These are phyloP conservation scores for Knoxia roxburghii DNA, from an alignment of 257 asterid species.

Conservation along the genomic window DNA sequence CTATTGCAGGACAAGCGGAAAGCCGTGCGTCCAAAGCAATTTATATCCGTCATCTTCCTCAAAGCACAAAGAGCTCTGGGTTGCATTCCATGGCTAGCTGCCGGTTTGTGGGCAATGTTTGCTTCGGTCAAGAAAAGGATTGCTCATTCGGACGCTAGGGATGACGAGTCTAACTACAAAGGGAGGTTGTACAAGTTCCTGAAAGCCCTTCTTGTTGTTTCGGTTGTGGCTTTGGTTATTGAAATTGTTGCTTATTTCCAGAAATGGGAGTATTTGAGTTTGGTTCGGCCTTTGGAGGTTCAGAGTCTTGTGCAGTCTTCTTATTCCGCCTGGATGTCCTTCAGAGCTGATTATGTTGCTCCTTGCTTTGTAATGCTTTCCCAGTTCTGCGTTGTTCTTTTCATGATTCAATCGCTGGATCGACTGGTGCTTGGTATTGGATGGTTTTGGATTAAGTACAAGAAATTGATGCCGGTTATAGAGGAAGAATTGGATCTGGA, in stretches of 20 bases:
- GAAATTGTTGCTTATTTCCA: constrained; percentile 64
- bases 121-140: constrained; percentile 62
- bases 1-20: constrained; percentile 56
- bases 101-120: constrained; percentile 26
- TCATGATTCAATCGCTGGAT: constrained; percentile 75
- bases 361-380: constrained; percentile 54
- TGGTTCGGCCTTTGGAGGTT: constrained; percentile 67
- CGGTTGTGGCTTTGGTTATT: constrained; percentile 52
- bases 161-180: constrained; percentile 62
- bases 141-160: constrained; percentile 56
- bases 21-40: constrained; percentile 54
- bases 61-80: constrained; percentile 58
- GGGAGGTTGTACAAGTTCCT: constrained; percentile 67
- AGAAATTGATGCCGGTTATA: constrained; percentile 49
- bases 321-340: constrained; percentile 68
- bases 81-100: constrained; percentile 58
- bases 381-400: constrained; percentile 62
- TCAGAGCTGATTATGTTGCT: constrained; percentile 63
- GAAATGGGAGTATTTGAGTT: constrained; percentile 56
- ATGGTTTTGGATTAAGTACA: constrained; percentile 71
- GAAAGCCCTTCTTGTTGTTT: constrained; percentile 60
- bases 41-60: constrained; percentile 58
- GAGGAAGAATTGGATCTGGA: constrained; percentile 48
- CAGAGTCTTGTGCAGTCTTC: constrained; percentile 57
- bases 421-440: constrained; percentile 64